Evolutionary conservation across 306 rosid genomes (phyloP), one percentile per base, ranked within the genome.

Genomic region (Vachellia pachyceras): DNA sequence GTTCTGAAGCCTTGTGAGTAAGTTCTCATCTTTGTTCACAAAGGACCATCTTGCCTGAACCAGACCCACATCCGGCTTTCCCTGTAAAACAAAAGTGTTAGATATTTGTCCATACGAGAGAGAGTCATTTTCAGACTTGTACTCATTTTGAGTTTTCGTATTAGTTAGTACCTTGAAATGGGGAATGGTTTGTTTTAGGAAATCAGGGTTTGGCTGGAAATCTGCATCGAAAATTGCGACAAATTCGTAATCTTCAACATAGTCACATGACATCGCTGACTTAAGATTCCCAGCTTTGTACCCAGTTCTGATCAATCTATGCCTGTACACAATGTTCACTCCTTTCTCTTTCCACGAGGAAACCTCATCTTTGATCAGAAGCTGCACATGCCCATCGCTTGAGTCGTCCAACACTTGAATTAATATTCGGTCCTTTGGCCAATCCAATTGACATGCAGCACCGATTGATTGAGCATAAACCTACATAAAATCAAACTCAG

Each of bases 231-330:
- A 89, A 33, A 96, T 96, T 57, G 99, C 94, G 25, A 94, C 97
- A 69, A 90, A 96, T 66, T 96, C 99, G 9, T 90, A 93, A 84
- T 92, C 94, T 77, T 90, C 88, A 86, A 96, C 92, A 79, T 94
- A 92, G 64, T 96, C 98, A 83, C 98, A 94, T 44, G 88, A 82
- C 99, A 96, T 96, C 5, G 99, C 99, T 42, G 99, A 96, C 44
- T 90, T 94, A 5, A 96, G 99, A 86, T 96, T 96, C 33, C 99
- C 99, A 37, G 99, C 98, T 90, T 96, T 96, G 42, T 96, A 96
- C 17, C 99, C 99, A 40, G 97, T 92, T 89, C 99, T 89, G 76
- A 96, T 89, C 89, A 96, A 81, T 80, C 99, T 87, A 61, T 96
- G 99, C 63, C 98, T 81, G 82, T 96, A 94, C 60, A 96, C 72